phyloP scores from a whole-genome alignment of 305 asterid genomes.

The Fraxinus sp. region DNA sequence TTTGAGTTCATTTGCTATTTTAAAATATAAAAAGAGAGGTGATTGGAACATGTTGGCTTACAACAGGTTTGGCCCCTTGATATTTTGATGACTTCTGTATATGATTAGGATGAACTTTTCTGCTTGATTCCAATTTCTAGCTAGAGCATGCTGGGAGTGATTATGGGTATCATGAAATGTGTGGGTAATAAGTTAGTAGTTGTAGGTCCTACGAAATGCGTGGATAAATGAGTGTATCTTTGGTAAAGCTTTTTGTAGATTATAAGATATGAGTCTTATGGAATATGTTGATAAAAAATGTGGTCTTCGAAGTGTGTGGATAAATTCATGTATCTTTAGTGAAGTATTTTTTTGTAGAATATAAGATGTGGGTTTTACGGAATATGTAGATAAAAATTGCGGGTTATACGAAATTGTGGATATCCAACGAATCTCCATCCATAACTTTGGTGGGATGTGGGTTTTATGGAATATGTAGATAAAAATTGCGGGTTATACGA shows the following conservation, averaged over 20 bases:
- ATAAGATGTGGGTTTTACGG: too few relatives aligned
- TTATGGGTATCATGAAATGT: not conserved
- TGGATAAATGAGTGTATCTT: not conserved
- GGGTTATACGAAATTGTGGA: too few relatives aligned
- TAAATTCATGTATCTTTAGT: not conserved
- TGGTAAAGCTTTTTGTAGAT: not conserved
- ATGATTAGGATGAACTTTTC: not conserved
- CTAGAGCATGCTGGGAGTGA: not conserved
- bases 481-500: too few relatives aligned
- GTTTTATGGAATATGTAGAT: not conserved
- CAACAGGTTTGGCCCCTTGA: not conserved
- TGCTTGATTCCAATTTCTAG: not conserved
- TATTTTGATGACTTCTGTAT: not conserved
- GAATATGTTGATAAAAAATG: not conserved
- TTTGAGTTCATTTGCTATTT: not conserved
- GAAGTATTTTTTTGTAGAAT: not conserved
- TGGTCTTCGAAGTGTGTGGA: not conserved
- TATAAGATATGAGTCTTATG: not conserved
- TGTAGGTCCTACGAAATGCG: not conserved
- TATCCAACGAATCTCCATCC: too few relatives aligned
- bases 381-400: too few relatives aligned
- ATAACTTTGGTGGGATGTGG: too few relatives aligned
- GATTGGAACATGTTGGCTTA: not conserved
- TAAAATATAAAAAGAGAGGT: not conserved
- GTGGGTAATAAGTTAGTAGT: not conserved